Evolutionary conservation across 2,329 filamentous ascomycete genomes (phyloP).

Genomic region (Cordyceps tenuipes): DNA sequence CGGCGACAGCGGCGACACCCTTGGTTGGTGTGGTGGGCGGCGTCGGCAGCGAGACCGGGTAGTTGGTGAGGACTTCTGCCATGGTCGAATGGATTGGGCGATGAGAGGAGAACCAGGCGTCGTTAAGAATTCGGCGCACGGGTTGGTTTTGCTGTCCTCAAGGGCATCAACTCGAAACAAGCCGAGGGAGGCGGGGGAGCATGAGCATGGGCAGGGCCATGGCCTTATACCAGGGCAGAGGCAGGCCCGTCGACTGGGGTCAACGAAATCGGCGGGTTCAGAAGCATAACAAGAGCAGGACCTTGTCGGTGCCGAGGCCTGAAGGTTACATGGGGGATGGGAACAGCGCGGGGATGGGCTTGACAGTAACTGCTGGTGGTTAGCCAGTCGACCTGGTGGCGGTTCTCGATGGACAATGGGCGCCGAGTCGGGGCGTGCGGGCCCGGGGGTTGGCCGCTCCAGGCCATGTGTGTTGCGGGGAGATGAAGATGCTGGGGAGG

Average conservation of each 20-base stretch:
- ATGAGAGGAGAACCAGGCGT: not conserved
- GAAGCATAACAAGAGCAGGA: not conserved
- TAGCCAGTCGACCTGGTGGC: not conserved
- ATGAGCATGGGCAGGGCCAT: not conserved
- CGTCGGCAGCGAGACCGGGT: not conserved
- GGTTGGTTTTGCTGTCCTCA: not conserved
- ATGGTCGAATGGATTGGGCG: not conserved
- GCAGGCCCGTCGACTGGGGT: not conserved
- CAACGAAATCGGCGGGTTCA: not conserved
- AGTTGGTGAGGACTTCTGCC: conserved; percentile 1
- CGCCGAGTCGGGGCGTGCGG: not conserved
- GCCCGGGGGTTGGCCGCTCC: not conserved
- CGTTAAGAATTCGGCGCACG: not conserved
- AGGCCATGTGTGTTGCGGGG: conserved; percentile 8
- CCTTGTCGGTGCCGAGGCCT: conserved; percentile 6
- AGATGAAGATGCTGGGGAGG: not conserved
- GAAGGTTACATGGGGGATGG: not conserved
- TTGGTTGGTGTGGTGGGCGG: conserved; percentile 1
- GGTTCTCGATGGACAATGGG: not conserved
- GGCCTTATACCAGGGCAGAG: conserved; percentile 4
- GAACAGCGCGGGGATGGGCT: too few relatives aligned
- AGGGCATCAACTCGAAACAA: not conserved
- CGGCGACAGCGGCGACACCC: not conserved
- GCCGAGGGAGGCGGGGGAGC: not conserved
- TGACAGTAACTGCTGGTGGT: too few relatives aligned